Conservation (phyloP, 2,329 filamentous ascomycete genomes). For the Ceratocystis smalleyi region DNA sequence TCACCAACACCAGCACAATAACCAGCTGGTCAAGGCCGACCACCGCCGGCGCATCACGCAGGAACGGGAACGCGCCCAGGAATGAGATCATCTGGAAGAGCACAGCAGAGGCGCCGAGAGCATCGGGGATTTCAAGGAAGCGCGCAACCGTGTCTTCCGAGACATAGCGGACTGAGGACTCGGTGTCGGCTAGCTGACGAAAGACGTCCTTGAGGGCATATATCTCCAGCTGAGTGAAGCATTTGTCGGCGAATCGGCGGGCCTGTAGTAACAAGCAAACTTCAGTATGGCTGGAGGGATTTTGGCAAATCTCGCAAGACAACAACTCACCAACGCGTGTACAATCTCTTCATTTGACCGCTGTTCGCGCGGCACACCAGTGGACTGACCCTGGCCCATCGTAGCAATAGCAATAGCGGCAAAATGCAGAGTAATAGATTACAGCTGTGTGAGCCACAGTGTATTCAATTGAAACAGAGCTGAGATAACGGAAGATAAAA, state of each 20-base stretch:
- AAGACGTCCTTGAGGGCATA: constrained; percentile 64
- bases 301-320: not conserved
- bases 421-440: no score
- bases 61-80: constrained; percentile 58
- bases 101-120: constrained; percentile 49
- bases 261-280: constrained; percentile 29
- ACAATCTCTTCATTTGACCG: constrained; percentile 5
- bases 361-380: not conserved
- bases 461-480: no score
- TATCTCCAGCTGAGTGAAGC: constrained; percentile 55
- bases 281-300: not conserved
- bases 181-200: constrained; percentile 48
- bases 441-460: no score
- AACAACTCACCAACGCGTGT: constrained; percentile 7
- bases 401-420: not conserved
- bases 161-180: constrained; percentile 47
- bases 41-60: constrained; percentile 53
- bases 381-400: constrained; percentile 10
- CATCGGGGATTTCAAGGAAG: constrained; percentile 59
- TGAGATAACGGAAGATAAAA: no score
- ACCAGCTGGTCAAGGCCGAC: constrained; percentile 54
- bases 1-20: constrained; percentile 58
- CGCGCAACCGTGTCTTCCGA: constrained; percentile 55
- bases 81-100: constrained; percentile 58
- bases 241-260: constrained; percentile 49